Evolutionary conservation across 1,139 yeast genomes (phyloP).

Genomic region (Yamadazyma jaroonii): DNA sequence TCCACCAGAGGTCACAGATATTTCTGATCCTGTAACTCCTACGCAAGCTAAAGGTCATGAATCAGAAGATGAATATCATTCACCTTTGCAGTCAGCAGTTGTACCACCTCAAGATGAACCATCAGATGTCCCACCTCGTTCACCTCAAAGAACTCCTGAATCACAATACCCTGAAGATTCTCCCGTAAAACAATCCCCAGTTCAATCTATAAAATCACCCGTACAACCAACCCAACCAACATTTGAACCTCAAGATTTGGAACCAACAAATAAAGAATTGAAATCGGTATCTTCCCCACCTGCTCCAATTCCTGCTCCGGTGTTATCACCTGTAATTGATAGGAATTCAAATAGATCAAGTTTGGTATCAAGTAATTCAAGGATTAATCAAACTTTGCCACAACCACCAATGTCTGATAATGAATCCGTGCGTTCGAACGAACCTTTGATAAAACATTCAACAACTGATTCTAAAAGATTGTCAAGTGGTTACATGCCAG

Average conservation of each 20-base stretch:
- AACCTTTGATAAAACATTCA: neutral
- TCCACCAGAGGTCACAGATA: neutral
- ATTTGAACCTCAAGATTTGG: neutral
- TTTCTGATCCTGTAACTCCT: too few species aligned
- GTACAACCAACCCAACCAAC: neutral
- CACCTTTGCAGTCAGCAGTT: too few species aligned
- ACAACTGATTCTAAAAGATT: conserved; percentile 1
- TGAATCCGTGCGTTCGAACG: conserved; percentile 11
- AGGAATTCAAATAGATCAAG: neutral
- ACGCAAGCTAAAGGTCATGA: too few species aligned
- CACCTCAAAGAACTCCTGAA: too few species aligned
- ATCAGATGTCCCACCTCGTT: too few species aligned
- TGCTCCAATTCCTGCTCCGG: neutral
- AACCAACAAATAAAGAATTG: neutral
- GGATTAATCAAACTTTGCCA: conserved; percentile 14
- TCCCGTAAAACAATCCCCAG: too few species aligned
- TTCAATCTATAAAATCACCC: neutral
- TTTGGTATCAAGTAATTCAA: neutral
- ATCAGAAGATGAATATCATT: too few species aligned
- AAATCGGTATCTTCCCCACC: neutral
- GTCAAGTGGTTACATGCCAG: conserved; percentile 8
- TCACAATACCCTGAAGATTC: too few species aligned
- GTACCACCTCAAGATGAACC: too few species aligned
- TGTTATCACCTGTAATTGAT: neutral
- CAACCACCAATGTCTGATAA: conserved; percentile 13